Conservation (phyloP, 164 flowering plant species). For the Macadamia tetraphylla region DNA sequence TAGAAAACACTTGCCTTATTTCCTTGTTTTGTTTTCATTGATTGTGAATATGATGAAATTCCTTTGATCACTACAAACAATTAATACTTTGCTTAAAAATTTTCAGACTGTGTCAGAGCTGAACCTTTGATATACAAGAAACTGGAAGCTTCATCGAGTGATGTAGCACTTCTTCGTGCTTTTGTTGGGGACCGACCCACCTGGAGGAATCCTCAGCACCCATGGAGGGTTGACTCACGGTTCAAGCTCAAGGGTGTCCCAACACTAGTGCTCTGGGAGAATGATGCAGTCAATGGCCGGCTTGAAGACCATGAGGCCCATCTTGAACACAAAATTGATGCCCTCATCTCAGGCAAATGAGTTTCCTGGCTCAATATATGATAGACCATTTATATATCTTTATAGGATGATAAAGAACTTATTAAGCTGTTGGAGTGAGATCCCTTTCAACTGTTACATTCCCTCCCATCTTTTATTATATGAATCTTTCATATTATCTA, state of each 20-base stretch:
- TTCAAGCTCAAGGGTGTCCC: conserved; percentile 93
- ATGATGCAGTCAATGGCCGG: conserved; percentile 54
- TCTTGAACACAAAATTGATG: conserved; percentile 53
- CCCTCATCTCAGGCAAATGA: conserved; percentile 36
- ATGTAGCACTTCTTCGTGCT: conserved; percentile 66
- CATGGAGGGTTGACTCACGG: conserved; percentile 64
- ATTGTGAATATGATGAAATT: no score
- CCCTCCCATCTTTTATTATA: no score
- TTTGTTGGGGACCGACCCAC: conserved; percentile 95
- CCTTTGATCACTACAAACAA: no score
- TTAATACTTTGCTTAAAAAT: neutral
- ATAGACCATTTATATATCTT: neutral
- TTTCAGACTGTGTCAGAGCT: conserved; percentile 88
- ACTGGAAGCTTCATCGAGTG: conserved; percentile 52
- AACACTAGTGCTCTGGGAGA: conserved; percentile 78
- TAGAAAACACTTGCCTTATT: no score
- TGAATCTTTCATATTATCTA: no score
- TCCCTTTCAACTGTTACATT: no score
- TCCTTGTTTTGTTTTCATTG: no score
- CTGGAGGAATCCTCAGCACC: conserved; percentile 83
- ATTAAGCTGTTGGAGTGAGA: neutral
- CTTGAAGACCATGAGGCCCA: conserved; percentile 96
- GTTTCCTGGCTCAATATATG: neutral
- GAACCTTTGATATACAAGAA: conserved; percentile 88
- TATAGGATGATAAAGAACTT: neutral